Conservation (phyloP, 1,139 yeast genomes). For the Suhomyces bolitotheri region DNA sequence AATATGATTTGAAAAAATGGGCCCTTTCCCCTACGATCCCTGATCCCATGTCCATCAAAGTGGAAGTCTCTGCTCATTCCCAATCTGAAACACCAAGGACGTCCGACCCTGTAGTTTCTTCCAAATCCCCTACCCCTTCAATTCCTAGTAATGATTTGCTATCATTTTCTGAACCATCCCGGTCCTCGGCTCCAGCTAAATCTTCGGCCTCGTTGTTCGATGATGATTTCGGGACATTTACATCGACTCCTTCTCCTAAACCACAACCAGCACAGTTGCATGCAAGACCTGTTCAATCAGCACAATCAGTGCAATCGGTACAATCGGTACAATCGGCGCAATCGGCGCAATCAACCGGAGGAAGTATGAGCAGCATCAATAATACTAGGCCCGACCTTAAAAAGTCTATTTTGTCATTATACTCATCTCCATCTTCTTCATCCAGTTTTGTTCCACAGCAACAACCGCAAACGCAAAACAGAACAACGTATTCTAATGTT, state of each 20-base stretch:
- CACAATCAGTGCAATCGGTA: neutral
- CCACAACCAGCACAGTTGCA: slow-evolving; percentile 9
- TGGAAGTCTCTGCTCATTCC: slow-evolving; percentile 7
- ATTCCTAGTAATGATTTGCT: slow-evolving; percentile 6
- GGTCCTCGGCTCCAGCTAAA: slow-evolving; percentile 1
- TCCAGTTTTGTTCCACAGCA: slow-evolving; percentile 33
- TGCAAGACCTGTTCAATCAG: slow-evolving; percentile 1
- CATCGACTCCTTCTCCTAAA: slow-evolving; percentile 24
- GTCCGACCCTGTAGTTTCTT: neutral
- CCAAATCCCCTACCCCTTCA: slow-evolving; percentile 1
- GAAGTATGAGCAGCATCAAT: slow-evolving; percentile 22
- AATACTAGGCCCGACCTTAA: slow-evolving; percentile 65
- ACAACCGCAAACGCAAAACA: slow-evolving; percentile 17
- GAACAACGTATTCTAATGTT: slow-evolving; percentile 10
- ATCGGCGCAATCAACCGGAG: slow-evolving; percentile 41
- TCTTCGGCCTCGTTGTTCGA: slow-evolving; percentile 20
- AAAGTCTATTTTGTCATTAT: slow-evolving; percentile 84
- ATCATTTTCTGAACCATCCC: slow-evolving; percentile 4
- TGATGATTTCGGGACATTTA: slow-evolving; percentile 46
- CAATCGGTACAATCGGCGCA: slow-evolving; percentile 12
- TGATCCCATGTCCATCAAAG: slow-evolving; percentile 50
- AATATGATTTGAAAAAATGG: slow-evolving; percentile 92
- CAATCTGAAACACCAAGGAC: no score
- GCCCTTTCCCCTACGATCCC: slow-evolving; percentile 53
- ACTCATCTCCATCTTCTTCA: slow-evolving; percentile 65